Percentiles rank a stretch among this genome's conserved stretches.
These are phyloP conservation scores for Penicillium corylophilum DNA, from an alignment of 2,329 filamentous ascomycete species.

Conservation along the genomic window DNA sequence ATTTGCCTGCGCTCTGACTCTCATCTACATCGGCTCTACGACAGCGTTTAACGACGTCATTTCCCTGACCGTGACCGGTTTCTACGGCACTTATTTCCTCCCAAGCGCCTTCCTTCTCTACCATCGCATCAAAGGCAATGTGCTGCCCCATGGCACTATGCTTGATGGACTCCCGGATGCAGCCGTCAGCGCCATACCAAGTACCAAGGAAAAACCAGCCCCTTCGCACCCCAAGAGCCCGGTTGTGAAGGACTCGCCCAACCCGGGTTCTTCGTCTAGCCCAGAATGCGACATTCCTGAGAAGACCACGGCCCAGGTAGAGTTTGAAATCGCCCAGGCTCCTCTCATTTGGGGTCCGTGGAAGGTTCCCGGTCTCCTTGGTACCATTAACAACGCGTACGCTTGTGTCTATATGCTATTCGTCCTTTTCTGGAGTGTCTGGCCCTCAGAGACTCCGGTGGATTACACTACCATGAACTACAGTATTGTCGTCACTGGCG, in stretches of 20 bases:
- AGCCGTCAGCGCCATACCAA: slow-evolving; percentile 6
- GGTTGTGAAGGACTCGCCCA: slow-evolving; percentile 5
- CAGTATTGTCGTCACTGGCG: slow-evolving; percentile 47
- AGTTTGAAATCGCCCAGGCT: slow-evolving; percentile 19
- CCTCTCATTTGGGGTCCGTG: slow-evolving; percentile 57
- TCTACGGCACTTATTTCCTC: slow-evolving; percentile 39
- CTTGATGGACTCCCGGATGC: slow-evolving; percentile 23
- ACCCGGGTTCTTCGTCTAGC: slow-evolving; percentile 12
- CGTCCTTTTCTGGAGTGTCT: slow-evolving; percentile 58
- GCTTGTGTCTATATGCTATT: slow-evolving; percentile 55
- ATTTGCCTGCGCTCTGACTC: slow-evolving; percentile 21
- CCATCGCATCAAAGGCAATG: slow-evolving; percentile 35
- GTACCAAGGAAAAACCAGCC: slow-evolving; percentile 10
- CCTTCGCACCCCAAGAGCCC: slow-evolving; percentile 18
- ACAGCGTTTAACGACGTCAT: slow-evolving; percentile 25
- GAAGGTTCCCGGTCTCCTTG: slow-evolving; percentile 52
- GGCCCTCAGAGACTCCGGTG: slow-evolving; percentile 41
- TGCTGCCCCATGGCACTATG: slow-evolving; percentile 39
- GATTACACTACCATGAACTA: slow-evolving; percentile 49
- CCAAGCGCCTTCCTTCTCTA: slow-evolving; percentile 34
- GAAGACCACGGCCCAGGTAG: slow-evolving; percentile 9
- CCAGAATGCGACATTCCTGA: slow-evolving; percentile 23
- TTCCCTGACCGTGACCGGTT: slow-evolving; percentile 33
- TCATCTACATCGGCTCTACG: slow-evolving; percentile 25
- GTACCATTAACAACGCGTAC: slow-evolving; percentile 56